phyloP scores from a whole-genome alignment of 225 moss, liverwort and hornwort species.

The Straminergon stramineum region DNA sequence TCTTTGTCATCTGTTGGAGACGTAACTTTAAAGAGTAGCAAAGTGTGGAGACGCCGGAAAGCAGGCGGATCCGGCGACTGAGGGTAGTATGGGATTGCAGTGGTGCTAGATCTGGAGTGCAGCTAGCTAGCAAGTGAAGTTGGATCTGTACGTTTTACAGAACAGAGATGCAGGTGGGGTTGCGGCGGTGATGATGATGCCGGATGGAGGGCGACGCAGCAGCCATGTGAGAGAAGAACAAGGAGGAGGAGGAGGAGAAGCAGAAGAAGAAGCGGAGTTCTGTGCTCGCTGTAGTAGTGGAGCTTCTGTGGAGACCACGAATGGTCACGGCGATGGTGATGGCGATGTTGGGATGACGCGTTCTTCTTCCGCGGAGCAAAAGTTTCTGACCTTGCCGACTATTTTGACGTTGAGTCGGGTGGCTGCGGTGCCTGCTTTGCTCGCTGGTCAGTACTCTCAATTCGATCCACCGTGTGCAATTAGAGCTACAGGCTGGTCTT shows the following conservation, averaged over 20 bases:
- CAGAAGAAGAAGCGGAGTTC: neutral
- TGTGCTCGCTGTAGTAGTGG: slow-evolving; percentile 2
- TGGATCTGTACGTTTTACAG: neutral
- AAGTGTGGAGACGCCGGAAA: neutral
- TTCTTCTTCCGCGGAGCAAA: slow-evolving; percentile 3
- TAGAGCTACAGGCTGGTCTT: neutral
- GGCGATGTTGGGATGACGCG: neutral
- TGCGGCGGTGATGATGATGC: slow-evolving; percentile 11
- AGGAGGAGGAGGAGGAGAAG: neutral
- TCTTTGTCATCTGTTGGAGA: neutral
- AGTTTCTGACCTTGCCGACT: slow-evolving; percentile 75
- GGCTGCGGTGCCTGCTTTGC: slow-evolving; percentile 78
- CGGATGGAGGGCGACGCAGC: neutral
- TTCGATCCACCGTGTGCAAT: neutral
- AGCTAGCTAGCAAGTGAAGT: neutral
- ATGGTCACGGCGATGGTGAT: neutral
- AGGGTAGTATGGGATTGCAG: neutral
- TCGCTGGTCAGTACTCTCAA: slow-evolving; percentile 42
- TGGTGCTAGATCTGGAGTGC: neutral
- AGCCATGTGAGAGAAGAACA: neutral
- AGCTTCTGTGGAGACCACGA: neutral
- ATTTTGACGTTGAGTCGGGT: slow-evolving; percentile 74
- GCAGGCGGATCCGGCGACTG: neutral
- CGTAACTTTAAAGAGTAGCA: neutral
- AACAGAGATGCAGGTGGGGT: neutral